phyloP scores from a whole-genome alignment of 163 green algal species.

The Trebouxiophyceae sp. region DNA sequence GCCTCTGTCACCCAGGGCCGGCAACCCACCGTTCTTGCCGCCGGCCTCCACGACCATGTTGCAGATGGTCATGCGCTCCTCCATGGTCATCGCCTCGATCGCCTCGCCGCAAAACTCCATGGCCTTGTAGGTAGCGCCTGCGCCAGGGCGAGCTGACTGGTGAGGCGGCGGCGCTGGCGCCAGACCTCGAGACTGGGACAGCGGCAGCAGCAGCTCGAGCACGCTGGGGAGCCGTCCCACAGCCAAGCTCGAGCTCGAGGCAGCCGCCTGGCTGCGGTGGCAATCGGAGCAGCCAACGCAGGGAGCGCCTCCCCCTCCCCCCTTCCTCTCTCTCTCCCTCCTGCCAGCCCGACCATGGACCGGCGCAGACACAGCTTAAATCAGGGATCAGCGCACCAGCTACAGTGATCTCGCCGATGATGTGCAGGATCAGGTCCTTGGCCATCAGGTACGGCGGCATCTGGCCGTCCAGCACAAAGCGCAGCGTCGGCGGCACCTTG shows the following conservation, averaged over 20 bases:
- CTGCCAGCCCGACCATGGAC: no score
- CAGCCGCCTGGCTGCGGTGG: no score
- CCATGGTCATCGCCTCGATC: conserved; percentile 83
- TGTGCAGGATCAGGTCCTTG: conserved; percentile 88
- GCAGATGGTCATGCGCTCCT: conserved; percentile 97
- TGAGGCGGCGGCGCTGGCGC: no score
- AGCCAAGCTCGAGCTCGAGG: no score
- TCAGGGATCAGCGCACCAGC: no score
- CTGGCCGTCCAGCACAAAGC: conserved; percentile 88
- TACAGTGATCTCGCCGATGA: conserved; percentile 92
- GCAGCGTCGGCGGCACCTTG: conserved; percentile 85
- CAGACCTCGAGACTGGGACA: no score
- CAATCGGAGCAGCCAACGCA: neutral
- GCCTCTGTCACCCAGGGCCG: no score
- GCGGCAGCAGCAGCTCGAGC: no score
- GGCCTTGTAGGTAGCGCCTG: conserved; percentile 86
- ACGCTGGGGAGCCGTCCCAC: no score
- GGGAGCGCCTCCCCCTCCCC: neutral
- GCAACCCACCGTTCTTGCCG: conserved; percentile 87
- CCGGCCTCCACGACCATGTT: conserved; percentile 98
- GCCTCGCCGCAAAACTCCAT: conserved; percentile 91
- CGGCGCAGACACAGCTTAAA: no score
- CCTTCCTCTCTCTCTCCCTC: no score
- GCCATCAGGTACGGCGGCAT: conserved; percentile 89
- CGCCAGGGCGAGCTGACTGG: neutral